Evolutionary conservation across 148 eudicot genomes (phyloP), one percentile per base, ranked within the genome.

Genomic region (Silene conica): DNA sequence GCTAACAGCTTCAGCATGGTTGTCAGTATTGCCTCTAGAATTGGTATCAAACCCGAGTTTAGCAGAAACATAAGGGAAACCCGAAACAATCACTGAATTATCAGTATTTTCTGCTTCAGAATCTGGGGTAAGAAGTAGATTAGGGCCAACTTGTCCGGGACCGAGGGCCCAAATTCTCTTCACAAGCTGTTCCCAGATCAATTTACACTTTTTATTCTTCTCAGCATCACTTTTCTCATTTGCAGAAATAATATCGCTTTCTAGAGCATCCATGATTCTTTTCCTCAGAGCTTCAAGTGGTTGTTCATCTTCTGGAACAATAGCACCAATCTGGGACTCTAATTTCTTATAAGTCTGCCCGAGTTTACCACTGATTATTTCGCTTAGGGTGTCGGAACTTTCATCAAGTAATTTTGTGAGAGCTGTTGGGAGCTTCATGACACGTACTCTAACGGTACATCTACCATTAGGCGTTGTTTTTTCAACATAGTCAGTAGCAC

Each of bases 161-260:
- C 97, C 98, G 34, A 94, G 81, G 22, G 98, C 87, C 96, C 98
- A 94, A 19, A 94, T 90, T 81, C 88, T 92, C 85, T 84, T 85
- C 46, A 92, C 86, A 76, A 86, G 71, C 46, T 83, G 82, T 31
- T 83, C 80, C 98, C 98, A 90, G 63, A 80, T 74, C 10, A 54
- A 18, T 74, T 79, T 85, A 70, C 79, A 87, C 72, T 88, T 94
- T 75, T 87, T 89, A 48, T 74, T 74, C 75, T 77, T 73, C 34
- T 89, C 97, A 60, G 74, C 81, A 23, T 89, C 91, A 8, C 77
- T 73, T 69, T 84, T 90, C n/a, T 83, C 77, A 72, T 71, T 80
- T 13, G 48, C 84, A 59, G 89, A 79, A 14, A 82, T 68, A 82
- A 77, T 67, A 62, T 90, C 93, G 71, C 86, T 87, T 79, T 88